Base-by-base conservation (phyloP, 225 moss, liverwort and hornwort species). In the Bryoerythrophyllum caledonicum region DNA sequence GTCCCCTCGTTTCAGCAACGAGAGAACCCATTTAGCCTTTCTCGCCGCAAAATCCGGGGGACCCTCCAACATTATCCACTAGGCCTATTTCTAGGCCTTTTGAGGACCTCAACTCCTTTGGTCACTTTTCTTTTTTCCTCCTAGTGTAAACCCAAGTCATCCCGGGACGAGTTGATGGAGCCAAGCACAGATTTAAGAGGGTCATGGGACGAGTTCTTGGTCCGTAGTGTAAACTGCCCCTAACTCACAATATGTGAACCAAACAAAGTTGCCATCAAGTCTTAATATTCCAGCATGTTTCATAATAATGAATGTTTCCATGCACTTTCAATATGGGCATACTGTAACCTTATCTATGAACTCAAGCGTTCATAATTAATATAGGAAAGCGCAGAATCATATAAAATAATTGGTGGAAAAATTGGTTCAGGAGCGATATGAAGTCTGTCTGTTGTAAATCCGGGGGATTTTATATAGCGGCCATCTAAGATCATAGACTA, bases 401-500 rank as follows among this genome's bases (percentile, higher is more conserved):
- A 41, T 57, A 40, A 25, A 70, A 57, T 40, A 19, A 19, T 17
- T 10, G 10, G 16, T 6, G 43, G 19, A 6, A 21, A 30, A 60
- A 15, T 52, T 54, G 61, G 19, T 74, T 60, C 8, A 1, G 0
- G 8, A 17, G 5, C 2, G 6, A 12, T 41, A 30, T 32, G 41
- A 40, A 51, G 27, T 38, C 8, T 0, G 24, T 24, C 38, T 25
- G 5, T 2, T 0, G 0, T 61, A 44, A 62, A 63, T 46, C 25
- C 0, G 1, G 19, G 53, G 68, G 57, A 56, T 10, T 73, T 48
- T 73, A 9, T 49, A 13, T 51, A 38, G 63, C 57, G 63, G 19
- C 67, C 55, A 72, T 46, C 62, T 41, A 43, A 5, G 34, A 38
- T 73, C 5, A 59, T 26, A 74, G 74, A 51, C 60, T 52, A 65